phyloP scores from a whole-genome alignment of 2,329 filamentous ascomycete species.

The Calycina marina region DNA sequence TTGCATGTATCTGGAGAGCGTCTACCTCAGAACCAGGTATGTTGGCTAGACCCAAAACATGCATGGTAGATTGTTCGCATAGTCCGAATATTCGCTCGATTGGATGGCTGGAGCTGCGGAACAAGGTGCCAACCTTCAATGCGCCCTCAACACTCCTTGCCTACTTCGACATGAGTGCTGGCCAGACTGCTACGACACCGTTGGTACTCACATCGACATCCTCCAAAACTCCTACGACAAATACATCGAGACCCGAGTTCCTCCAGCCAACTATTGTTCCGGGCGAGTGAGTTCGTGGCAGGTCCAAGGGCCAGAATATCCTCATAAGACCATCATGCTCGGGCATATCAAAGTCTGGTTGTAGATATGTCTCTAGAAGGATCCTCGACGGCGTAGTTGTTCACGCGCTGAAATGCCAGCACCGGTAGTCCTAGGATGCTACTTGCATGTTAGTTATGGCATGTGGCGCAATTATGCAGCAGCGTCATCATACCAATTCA shows the following conservation, averaged over 20 bases:
- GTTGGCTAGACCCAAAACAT: conserved; percentile 78
- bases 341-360: conserved; percentile 39
- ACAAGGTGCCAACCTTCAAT: conserved; percentile 66
- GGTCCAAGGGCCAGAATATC: conserved; percentile 95
- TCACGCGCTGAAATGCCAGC: conserved; percentile 87
- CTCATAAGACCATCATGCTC: conserved; percentile 83
- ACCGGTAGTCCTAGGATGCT: conserved; percentile 71
- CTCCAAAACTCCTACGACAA: conserved; percentile 79
- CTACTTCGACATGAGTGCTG: conserved; percentile 15
- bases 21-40: conserved; percentile 41
- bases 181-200: conserved; percentile 2
- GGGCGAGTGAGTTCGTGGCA: conserved; percentile 52
- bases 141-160: conserved; percentile 70
- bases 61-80: conserved; percentile 70
- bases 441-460: conserved; percentile 14
- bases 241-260: conserved; percentile 80
- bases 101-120: conserved; percentile 68
- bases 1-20: conserved; percentile 52
- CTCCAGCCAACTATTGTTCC: conserved; percentile 92
- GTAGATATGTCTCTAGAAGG: conserved; percentile 47
- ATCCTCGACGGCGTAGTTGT: conserved; percentile 84
- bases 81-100: conserved; percentile 68
- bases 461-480: conserved; percentile 7
- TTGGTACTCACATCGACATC: conserved; percentile 63
- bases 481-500: conserved; percentile 46